Evolutionary conservation across 148 eudicot genomes (phyloP).

Genomic region (Polygonum maritimum): DNA sequence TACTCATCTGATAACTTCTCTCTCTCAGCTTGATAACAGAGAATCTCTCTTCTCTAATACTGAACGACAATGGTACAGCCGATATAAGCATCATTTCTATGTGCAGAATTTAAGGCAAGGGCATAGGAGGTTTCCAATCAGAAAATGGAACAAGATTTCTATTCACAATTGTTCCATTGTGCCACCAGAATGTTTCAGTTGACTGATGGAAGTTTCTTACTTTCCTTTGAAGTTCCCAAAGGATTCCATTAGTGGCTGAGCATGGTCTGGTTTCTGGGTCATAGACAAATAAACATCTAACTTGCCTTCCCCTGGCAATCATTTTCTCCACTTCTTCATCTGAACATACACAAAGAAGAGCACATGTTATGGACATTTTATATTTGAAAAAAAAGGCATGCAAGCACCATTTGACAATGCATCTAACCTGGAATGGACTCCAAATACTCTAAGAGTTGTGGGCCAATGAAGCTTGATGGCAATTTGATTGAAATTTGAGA

Average conservation of each 20-base stretch:
- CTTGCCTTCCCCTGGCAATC: constrained; percentile 60
- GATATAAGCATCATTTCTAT: background rate
- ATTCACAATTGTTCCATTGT: constrained; percentile 60
- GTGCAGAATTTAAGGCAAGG: constrained; percentile 1
- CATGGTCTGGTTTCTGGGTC: constrained; percentile 68
- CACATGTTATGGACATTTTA: background rate
- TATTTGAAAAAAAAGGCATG: background rate
- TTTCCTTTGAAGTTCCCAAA: constrained; percentile 91
- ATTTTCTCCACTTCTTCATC: constrained; percentile 72
- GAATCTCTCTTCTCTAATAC: background rate
- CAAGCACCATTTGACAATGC: background rate
- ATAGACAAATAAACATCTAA: constrained; percentile 79
- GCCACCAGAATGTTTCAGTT: constrained; percentile 89
- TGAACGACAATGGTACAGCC: background rate
- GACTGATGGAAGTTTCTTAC: constrained; percentile 83
- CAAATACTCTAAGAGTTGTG: constrained; percentile 69
- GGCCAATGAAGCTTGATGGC: constrained; percentile 76
- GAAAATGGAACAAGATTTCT: constrained; percentile 62
- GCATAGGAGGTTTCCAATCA: constrained; percentile 73
- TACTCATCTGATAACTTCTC: background rate
- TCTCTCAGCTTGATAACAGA: background rate
- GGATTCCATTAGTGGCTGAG: constrained; percentile 69
- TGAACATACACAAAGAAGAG: constrained; percentile 20
- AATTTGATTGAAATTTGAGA: constrained; percentile 80
- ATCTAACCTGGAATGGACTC: constrained; percentile 76